Conservation (phyloP, 1,139 yeast genomes). For the Candida neerlandica region DNA sequence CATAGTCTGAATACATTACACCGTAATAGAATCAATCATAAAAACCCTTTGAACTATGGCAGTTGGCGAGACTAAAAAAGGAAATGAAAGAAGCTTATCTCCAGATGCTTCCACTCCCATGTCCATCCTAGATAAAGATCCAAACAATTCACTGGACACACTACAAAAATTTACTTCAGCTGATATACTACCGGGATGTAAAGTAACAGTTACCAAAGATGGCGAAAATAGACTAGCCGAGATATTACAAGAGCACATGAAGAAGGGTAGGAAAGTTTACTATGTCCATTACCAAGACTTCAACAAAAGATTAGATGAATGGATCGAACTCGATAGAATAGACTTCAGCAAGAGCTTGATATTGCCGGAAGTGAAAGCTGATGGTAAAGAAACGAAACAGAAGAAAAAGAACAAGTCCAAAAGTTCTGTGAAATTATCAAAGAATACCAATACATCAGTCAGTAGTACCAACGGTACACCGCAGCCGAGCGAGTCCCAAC, state of each 20-base stretch:
- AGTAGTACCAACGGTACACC: slow-evolving; percentile 15
- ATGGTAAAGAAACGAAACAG: slow-evolving; percentile 36
- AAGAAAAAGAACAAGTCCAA: slow-evolving; percentile 24
- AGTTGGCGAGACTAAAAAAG: slow-evolving; percentile 4
- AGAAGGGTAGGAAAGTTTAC: slow-evolving; percentile 77
- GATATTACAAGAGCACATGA: slow-evolving; percentile 71
- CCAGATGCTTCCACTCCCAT: slow-evolving; percentile 11
- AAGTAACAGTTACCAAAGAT: slow-evolving; percentile 79
- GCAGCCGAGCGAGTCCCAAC: slow-evolving; percentile 17
- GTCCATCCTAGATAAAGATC: slow-evolving; percentile 9
- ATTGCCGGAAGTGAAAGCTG: slow-evolving; percentile 67
- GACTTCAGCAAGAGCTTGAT: slow-evolving; percentile 69
- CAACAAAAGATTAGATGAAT: slow-evolving; percentile 88
- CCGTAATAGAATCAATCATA: not conserved
- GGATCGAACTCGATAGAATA: slow-evolving; percentile 76
- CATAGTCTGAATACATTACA: not conserved
- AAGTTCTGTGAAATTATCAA: slow-evolving; percentile 14
- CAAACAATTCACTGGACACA: not conserved
- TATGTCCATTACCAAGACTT: slow-evolving; percentile 95
- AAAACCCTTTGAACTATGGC: slow-evolving; percentile 4
- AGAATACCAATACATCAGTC: slow-evolving; percentile 15
- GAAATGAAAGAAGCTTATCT: slow-evolving; percentile 1
- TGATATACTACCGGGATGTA: slow-evolving; percentile 71
- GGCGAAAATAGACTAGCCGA: slow-evolving; percentile 83
- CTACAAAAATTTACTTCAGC: slow-evolving; percentile 34